A percentile compares a stretch with the other conserved stretches of the same genome.
phyloP scores from a whole-genome alignment of 257 asterid species.

The Nyctanthes arbortristis region DNA sequence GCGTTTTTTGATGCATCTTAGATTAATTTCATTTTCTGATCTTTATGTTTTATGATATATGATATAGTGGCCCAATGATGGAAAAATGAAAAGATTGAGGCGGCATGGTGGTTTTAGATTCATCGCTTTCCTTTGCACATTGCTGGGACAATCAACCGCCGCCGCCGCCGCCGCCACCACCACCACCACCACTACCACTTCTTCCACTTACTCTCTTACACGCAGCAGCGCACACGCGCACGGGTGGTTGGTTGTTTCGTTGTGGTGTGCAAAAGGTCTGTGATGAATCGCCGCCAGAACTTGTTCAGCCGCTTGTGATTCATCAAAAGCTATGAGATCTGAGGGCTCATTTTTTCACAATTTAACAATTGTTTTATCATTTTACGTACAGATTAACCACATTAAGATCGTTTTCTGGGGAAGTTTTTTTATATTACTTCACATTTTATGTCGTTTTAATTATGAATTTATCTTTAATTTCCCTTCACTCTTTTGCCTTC shows the following conservation, averaged over 20 bases:
- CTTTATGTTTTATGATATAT: too few relatives aligned
- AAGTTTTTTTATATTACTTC: too few relatives aligned
- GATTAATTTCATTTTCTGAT: too few relatives aligned
- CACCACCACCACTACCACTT: too few relatives aligned
- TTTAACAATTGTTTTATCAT: too few relatives aligned
- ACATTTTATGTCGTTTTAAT: too few relatives aligned
- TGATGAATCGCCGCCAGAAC: slow-evolving; percentile 41
- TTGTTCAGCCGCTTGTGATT: slow-evolving; percentile 44
- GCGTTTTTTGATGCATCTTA: too few relatives aligned
- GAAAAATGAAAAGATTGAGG: slow-evolving; percentile 44
- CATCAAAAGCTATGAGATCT: slow-evolving; percentile 78
- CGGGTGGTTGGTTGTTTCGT: slow-evolving; percentile 36
- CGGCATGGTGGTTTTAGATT: slow-evolving; percentile 45
- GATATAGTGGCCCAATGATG: slow-evolving; percentile 66
- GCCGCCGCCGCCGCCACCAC: slow-evolving; percentile 24
- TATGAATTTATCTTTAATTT: too few relatives aligned
- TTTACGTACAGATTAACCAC: too few relatives aligned
- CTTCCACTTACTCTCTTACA: neutral
- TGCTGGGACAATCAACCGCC: slow-evolving; percentile 39
- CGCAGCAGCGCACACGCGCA: slow-evolving; percentile 19
- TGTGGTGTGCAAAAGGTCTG: slow-evolving; percentile 45
- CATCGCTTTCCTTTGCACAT: slow-evolving; percentile 41
- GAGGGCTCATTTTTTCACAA: slow-evolving; percentile 45
- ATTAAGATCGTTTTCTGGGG: too few relatives aligned
- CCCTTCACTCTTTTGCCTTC: too few relatives aligned